phyloP scores from a whole-genome alignment of 345 rosid species.

The Bruguiera gymnorhiza region DNA sequence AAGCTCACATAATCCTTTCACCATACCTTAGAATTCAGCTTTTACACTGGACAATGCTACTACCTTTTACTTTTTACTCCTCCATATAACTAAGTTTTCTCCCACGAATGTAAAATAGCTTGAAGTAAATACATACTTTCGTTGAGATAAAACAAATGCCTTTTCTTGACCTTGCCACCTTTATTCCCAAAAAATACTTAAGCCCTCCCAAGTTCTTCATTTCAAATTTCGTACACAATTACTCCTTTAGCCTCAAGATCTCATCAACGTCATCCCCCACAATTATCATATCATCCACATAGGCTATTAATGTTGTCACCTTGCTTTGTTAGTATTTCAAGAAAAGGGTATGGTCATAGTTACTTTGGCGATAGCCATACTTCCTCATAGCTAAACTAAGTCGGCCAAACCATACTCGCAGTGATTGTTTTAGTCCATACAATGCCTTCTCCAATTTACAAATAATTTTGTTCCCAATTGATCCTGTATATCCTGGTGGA shows the following conservation, averaged over 20 bases:
- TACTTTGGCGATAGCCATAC: background rate
- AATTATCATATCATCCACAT: too few relatives aligned
- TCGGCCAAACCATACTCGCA: background rate
- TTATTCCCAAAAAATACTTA: too few relatives aligned
- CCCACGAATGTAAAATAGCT: background rate
- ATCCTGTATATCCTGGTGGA: background rate
- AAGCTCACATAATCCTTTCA: too few relatives aligned
- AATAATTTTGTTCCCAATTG: background rate
- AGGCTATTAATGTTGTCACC: background rate
- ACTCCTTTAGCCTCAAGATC: background rate
- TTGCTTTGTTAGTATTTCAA: background rate
- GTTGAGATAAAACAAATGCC: background rate
- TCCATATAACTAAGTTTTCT: background rate
- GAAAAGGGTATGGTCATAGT: background rate
- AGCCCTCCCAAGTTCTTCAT: too few relatives aligned
- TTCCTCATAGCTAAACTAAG: background rate
- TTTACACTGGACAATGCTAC: background rate
- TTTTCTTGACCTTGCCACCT: too few relatives aligned
- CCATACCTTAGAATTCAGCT: background rate
- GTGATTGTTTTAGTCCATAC: too few relatives aligned
- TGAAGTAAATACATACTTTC: background rate
- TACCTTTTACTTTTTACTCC: background rate
- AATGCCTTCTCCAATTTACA: background rate
- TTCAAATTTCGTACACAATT: background rate
- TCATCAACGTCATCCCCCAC: background rate